These are phyloP conservation scores for Suillus cothurnatus DNA, from an alignment of 768 basidiomycete genomes.

Conservation along the genomic window DNA sequence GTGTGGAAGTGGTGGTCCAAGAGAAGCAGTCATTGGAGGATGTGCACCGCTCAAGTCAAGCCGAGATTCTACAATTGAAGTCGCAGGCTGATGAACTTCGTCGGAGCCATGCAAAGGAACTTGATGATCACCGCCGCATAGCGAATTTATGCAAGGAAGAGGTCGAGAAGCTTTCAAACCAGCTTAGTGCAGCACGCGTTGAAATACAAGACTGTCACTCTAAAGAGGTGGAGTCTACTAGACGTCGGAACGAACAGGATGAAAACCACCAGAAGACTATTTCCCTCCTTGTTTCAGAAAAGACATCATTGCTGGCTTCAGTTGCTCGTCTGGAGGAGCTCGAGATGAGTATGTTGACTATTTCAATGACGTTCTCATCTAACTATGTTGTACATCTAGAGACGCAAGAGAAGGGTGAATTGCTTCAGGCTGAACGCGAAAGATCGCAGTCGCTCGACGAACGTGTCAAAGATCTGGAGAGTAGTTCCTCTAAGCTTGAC, in stretches of 20 bases:
- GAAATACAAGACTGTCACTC: constrained; percentile 23
- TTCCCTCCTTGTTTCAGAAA: constrained; percentile 74
- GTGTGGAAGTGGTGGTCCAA: constrained; percentile 20
- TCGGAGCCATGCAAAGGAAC: constrained; percentile 8
- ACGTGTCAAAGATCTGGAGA: constrained; percentile 46
- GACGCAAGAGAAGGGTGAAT: constrained; percentile 43
- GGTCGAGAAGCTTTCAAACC: constrained; percentile 16
- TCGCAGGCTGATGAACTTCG: constrained; percentile 14
- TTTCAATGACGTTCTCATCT: constrained; percentile 8
- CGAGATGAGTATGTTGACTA: constrained; percentile 54
- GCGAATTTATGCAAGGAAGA: background rate
- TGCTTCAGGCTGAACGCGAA: constrained; percentile 45
- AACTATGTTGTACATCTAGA: constrained; percentile 33
- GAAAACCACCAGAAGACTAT: constrained; percentile 75
- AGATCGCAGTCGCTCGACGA: constrained; percentile 43
- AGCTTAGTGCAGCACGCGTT: constrained; percentile 17
- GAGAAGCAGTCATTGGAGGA: constrained; percentile 29
- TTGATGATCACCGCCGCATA: constrained; percentile 4
- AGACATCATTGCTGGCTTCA: constrained; percentile 58
- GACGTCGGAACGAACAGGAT: constrained; percentile 33
- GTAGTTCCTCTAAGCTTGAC: constrained; percentile 40
- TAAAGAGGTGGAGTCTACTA: constrained; percentile 15
- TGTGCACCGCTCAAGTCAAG: constrained; percentile 13
- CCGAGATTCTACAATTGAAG: constrained; percentile 22
- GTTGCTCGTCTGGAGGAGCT: constrained; percentile 58